Evolutionary conservation across 805 yeast species (phyloP).

Genomic region (Yarrowia sp.): DNA sequence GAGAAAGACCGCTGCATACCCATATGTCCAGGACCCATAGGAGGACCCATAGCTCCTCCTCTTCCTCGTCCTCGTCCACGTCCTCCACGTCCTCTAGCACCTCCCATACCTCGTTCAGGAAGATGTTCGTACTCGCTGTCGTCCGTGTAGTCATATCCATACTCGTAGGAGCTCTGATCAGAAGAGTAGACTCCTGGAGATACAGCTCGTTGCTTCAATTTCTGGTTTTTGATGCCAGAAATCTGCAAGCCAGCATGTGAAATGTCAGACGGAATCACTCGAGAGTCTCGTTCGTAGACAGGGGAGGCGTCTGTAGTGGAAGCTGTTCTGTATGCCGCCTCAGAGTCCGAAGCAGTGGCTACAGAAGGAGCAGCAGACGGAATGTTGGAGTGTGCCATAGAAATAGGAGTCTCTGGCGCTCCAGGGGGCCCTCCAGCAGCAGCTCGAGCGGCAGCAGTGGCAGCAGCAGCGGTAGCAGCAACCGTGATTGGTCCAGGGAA

Average conservation of each 20-base stretch:
- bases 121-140: constrained; percentile 18
- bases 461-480: constrained; percentile 14
- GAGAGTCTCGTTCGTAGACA: neutral
- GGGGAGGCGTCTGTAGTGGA: constrained; percentile 16
- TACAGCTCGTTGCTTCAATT: neutral
- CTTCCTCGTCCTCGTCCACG: neutral
- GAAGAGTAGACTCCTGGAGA: constrained; percentile 18
- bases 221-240: constrained; percentile 3
- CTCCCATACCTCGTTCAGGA: neutral
- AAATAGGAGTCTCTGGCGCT: constrained; percentile 10
- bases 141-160: constrained; percentile 9
- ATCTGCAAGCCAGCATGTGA: neutral
- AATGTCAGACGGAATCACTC: constrained; percentile 9
- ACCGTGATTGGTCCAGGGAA: neutral
- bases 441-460: constrained; percentile 14
- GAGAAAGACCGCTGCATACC: neutral
- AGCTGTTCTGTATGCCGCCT: constrained; percentile 4
- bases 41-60: neutral
- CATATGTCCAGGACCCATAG: neutral
- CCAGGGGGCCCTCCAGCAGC: constrained; percentile 15
- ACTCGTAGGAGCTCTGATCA: constrained; percentile 4
- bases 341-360: constrained; percentile 9
- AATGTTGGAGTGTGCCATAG: constrained; percentile 2
- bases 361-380: constrained; percentile 11
- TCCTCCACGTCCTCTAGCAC: neutral